phyloP scores from a whole-genome alignment of 116 monocot species.

The Papilionanthe hybrid region DNA sequence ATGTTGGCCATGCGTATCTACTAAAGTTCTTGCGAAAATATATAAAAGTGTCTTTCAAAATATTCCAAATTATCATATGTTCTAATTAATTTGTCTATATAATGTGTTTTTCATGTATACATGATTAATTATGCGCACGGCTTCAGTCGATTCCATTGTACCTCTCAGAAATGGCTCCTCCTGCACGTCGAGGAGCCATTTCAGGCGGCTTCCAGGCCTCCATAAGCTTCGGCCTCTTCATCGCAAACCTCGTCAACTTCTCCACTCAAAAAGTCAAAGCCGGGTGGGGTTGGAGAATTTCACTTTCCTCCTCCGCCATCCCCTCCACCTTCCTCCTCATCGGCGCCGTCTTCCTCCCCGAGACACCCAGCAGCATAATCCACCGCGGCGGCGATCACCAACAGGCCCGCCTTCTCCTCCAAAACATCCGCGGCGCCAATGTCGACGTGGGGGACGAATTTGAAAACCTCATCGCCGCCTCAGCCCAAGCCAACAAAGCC shows the following conservation, averaged over 20 bases:
- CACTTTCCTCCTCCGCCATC: slow-evolving; percentile 16
- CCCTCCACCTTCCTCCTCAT: slow-evolving; percentile 19
- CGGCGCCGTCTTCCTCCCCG: slow-evolving; percentile 26
- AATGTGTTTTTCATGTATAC: no score
- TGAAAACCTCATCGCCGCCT: background rate
- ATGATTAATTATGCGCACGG: background rate
- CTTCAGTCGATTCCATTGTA: slow-evolving; percentile 23
- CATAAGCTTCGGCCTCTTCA: slow-evolving; percentile 12
- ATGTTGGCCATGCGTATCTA: no score
- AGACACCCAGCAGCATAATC: slow-evolving; percentile 28
- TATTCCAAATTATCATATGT: no score
- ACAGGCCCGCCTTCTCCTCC: slow-evolving; percentile 5
- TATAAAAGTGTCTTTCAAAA: no score
- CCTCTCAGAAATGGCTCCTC: slow-evolving; percentile 23
- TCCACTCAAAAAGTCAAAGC: slow-evolving; percentile 14
- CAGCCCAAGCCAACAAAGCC: background rate
- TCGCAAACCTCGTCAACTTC: slow-evolving; percentile 24
- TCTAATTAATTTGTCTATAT: no score
- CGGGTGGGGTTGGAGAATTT: slow-evolving; percentile 23
- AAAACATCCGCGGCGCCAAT: slow-evolving; percentile 19
- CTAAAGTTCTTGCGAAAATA: no score
- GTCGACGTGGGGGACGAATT: slow-evolving; percentile 12
- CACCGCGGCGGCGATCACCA: slow-evolving; percentile 3
- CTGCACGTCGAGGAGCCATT: slow-evolving; percentile 5
- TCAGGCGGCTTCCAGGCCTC: slow-evolving; percentile 2